Evolutionary conservation across 768 basidiomycete genomes (phyloP).

Genomic region (Pulveroboletus ravenelii): DNA sequence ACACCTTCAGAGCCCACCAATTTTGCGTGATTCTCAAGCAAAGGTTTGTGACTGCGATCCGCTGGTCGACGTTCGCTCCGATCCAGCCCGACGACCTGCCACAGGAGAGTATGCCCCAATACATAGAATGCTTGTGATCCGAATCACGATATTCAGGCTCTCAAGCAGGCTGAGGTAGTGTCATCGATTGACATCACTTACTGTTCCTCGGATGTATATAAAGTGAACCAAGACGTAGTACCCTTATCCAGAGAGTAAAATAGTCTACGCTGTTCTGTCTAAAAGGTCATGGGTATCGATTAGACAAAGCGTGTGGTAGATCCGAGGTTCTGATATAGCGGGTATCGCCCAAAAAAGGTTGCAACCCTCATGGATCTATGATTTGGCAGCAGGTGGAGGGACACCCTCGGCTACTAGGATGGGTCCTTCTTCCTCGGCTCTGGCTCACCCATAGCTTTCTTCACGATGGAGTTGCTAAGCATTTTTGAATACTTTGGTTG

Average conservation of each 20-base stretch:
- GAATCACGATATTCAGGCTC: not conserved
- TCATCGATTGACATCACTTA: too few relatives aligned
- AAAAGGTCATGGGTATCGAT: not conserved
- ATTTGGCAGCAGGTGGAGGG: conserved; percentile 24
- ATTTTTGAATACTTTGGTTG: conserved; percentile 86
- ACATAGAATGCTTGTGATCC: not conserved
- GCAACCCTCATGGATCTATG: conserved; percentile 13
- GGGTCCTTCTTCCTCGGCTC: conserved; percentile 22
- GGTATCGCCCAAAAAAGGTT: not conserved
- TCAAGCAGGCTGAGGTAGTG: not conserved
- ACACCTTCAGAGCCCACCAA: not conserved
- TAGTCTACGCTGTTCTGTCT: not conserved
- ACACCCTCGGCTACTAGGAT: conserved; percentile 27
- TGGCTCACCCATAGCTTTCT: conserved; percentile 63
- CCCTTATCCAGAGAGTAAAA: too few relatives aligned
- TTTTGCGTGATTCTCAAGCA: not conserved
- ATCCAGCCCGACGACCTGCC: not conserved
- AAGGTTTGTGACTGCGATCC: not conserved
- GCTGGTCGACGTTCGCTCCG: not conserved
- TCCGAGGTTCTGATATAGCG: not conserved
- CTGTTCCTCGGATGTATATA: too few relatives aligned
- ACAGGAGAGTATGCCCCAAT: not conserved
- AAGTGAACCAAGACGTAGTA: not conserved
- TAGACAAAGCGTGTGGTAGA: not conserved
- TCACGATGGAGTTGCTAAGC: conserved; percentile 55